These are phyloP conservation scores for Pterulicium gracile DNA, from an alignment of 1,284 basidiomycete genomes.

Conservation along the genomic window DNA sequence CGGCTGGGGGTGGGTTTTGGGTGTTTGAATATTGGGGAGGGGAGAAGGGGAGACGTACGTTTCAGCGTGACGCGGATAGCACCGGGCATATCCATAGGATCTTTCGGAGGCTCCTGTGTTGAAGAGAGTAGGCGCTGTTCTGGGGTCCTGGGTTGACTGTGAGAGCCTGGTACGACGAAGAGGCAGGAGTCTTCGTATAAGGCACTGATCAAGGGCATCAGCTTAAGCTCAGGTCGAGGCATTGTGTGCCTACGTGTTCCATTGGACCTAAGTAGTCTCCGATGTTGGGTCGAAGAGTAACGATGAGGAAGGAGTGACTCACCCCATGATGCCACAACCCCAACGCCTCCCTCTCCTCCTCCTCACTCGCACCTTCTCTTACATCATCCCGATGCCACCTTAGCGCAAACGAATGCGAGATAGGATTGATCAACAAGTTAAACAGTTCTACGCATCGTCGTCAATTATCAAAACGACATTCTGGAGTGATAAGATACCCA, in stretches of 20 bases:
- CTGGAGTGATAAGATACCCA: not conserved
- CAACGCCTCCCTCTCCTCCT: slow-evolving; percentile 55
- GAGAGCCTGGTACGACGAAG: slow-evolving; percentile 64
- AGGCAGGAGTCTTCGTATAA: slow-evolving; percentile 69
- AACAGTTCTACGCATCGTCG: slow-evolving; percentile 51
- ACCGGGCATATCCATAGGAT: slow-evolving; percentile 65
- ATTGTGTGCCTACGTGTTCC: slow-evolving; percentile 57
- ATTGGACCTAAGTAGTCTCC: slow-evolving; percentile 50
- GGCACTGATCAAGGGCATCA: slow-evolving; percentile 38
- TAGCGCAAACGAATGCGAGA: slow-evolving; percentile 58
- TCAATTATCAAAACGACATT: not conserved
- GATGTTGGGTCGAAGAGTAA: not conserved
- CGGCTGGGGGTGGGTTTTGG: slow-evolving; percentile 21
- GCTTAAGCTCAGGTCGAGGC: not conserved
- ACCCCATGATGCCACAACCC: slow-evolving; percentile 59
- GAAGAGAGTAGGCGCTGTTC: slow-evolving; percentile 50
- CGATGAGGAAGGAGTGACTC: slow-evolving; percentile 14
- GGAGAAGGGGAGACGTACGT: slow-evolving; percentile 39
- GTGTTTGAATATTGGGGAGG: not conserved
- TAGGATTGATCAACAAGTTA: slow-evolving; percentile 71
- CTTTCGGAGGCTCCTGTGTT: slow-evolving; percentile 39
- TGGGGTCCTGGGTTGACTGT: slow-evolving; percentile 45
- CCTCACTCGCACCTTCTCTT: slow-evolving; percentile 44
- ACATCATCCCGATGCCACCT: slow-evolving; percentile 82
- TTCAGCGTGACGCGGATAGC: slow-evolving; percentile 47